Conservation (phyloP, 2,329 filamentous ascomycete species). For the Salinomyces thailandicus region DNA sequence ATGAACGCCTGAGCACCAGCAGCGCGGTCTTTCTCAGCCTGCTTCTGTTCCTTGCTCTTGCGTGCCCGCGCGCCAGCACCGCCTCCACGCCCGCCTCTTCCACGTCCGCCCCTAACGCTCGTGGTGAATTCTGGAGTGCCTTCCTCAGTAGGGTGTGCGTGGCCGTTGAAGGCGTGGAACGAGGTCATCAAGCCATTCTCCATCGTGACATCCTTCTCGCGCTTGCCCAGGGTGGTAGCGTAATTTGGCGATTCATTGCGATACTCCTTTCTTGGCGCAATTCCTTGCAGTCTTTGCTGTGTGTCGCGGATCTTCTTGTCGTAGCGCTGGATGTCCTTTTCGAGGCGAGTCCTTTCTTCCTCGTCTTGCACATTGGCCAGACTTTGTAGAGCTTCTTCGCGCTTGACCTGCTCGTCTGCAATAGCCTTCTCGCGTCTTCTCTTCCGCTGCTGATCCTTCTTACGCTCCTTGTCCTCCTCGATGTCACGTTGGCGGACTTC, state of each 20-base stretch:
- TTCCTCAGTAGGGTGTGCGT: slow-evolving; percentile 14
- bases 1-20: slow-evolving; percentile 78
- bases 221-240: slow-evolving; percentile 17
- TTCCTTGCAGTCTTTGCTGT: slow-evolving; percentile 75
- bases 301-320: slow-evolving; percentile 90
- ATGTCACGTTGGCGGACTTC: slow-evolving; percentile 86
- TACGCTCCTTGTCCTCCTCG: slow-evolving; percentile 92
- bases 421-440: slow-evolving; percentile 88
- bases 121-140: slow-evolving; percentile 18
- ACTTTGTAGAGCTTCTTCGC: slow-evolving; percentile 65
- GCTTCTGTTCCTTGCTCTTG: slow-evolving; percentile 72
- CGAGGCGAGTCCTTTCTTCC: slow-evolving; percentile 65
- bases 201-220: slow-evolving; percentile 54
- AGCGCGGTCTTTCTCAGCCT: slow-evolving; percentile 62
- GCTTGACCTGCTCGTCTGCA: slow-evolving; percentile 76
- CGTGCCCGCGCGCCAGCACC: slow-evolving; percentile 52
- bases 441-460: slow-evolving; percentile 99
- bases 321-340: slow-evolving; percentile 77
- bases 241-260: slow-evolving; percentile 51
- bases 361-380: slow-evolving; percentile 73
- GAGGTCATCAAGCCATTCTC: slow-evolving; percentile 78
- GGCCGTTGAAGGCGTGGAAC: slow-evolving; percentile 47
- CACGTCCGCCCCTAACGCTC: slow-evolving; percentile 36
- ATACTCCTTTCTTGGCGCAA: slow-evolving; percentile 63
- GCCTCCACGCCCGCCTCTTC: slow-evolving; percentile 28